Evolutionary conservation across 1,284 basidiomycete species (phyloP), one percentile per base, ranked within the genome.

Genomic region (Somion occarium): DNA sequence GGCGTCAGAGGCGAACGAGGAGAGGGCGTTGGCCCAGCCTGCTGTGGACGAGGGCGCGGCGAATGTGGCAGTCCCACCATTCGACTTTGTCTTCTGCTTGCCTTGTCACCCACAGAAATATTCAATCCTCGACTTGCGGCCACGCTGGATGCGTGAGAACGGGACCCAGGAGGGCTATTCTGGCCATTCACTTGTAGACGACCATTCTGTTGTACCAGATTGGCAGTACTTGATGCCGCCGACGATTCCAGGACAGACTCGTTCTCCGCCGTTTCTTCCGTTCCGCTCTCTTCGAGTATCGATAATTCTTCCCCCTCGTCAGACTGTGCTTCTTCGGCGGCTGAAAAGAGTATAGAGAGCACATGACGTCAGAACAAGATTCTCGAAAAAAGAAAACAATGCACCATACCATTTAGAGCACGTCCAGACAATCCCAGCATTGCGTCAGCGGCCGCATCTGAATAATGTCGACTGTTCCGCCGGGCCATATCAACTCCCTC

Each of bases 401-500:
- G 45, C 45, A 34, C 43, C 80, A 58, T 65, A 88, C 87, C 67
- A 61, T 73, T 72, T 41, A 91, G 68, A 26, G 74, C 73, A 58
- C 89, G 76, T 25, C 88, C 88, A 25, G 76, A 72, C 51, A 91
- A 67, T 34, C 88, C 89, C 48, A 91, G 78, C 60, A 90, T 70
- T 64, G 83, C 73, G 68, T 91, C 89, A 44, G 88, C 86, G 51
- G 87, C 88, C 38, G 82, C 80, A 60, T 88, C 86, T 22, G 83
- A 80, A 66, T 91, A 91, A 56, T 85, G 87, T 58, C 76, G 79
- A 62, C 88, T 91, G 66, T 91, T 91, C 58, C 88, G 77, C 55
- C 82, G 78, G 49, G 63, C 68, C 43, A 68, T 54, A 15, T 58
- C 62, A 59, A 73, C 71, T 22, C 65, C 60, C 20, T 61, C 65